phyloP scores from a whole-genome alignment of 169 alveolate species.

The Plasmodium coatneyi region DNA sequence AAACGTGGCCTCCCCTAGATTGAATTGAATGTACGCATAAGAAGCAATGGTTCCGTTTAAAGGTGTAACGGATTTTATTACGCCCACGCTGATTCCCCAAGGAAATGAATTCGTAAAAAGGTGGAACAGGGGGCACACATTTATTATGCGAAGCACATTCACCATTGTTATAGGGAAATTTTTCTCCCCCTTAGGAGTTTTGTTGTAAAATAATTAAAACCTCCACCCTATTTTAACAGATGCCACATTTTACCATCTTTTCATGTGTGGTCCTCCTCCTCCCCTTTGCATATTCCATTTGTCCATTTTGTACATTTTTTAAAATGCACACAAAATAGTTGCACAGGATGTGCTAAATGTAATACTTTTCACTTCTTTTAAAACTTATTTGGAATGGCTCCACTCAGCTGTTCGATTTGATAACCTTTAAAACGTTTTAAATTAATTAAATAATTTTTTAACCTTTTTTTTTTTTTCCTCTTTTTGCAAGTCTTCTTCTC shows the following conservation, averaged over 20 bases:
- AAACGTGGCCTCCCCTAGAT: slow-evolving; percentile 62
- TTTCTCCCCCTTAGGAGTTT: background rate
- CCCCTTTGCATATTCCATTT: background rate
- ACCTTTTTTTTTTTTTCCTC: slow-evolving; percentile 7
- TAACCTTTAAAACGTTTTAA: background rate
- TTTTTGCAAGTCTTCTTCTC: slow-evolving; percentile 7
- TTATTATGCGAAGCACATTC: background rate
- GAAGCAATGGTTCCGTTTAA: background rate
- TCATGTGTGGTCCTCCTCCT: background rate
- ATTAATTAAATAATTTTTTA: slow-evolving; percentile 7
- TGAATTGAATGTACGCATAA: background rate
- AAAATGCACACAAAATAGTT: background rate
- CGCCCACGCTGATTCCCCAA: background rate
- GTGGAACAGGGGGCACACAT: background rate
- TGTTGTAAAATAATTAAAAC: background rate
- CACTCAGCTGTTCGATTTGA: background rate
- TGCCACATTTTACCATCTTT: background rate
- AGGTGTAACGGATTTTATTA: background rate
- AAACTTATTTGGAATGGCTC: background rate
- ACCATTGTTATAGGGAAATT: background rate
- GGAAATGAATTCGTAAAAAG: background rate
- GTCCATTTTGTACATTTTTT: background rate
- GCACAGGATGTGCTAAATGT: background rate
- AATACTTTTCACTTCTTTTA: background rate
- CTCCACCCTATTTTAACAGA: background rate